Percentiles rank a stretch among this genome's conserved stretches.
phyloP scores from a whole-genome alignment of 2,329 filamentous ascomycete species.

The Fusarium decemcellulare region DNA sequence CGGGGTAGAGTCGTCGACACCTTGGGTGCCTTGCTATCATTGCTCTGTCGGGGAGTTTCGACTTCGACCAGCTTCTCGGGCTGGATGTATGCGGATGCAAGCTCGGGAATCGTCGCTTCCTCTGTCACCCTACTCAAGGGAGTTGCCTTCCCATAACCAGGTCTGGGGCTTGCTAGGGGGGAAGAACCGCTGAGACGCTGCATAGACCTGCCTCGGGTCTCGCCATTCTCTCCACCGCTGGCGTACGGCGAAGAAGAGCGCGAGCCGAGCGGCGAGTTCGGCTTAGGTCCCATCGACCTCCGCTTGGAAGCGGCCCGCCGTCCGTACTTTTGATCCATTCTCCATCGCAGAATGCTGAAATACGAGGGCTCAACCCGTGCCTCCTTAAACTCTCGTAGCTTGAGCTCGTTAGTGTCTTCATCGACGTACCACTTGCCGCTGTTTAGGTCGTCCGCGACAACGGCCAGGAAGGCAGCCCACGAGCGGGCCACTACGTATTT shows the following conservation, averaged over 20 bases:
- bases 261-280: conserved; percentile 62
- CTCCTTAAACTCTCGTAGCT: conserved; percentile 91
- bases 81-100: conserved; percentile 55
- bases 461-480: conserved; percentile 89
- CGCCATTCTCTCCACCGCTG: conserved; percentile 73
- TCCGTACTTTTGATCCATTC: conserved; percentile 95
- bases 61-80: conserved; percentile 69
- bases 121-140: conserved; percentile 83
- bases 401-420: conserved; percentile 92
- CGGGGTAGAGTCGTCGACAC: conserved; percentile 51
- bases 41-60: conserved; percentile 65
- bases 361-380: conserved; percentile 92
- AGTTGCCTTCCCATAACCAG: conserved; percentile 75
- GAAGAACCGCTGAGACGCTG: conserved; percentile 78
- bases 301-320: conserved; percentile 69
- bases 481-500: conserved; percentile 97
- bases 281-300: conserved; percentile 64
- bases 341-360: conserved; percentile 95
- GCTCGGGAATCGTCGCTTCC: conserved; percentile 66
- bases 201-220: conserved; percentile 78
- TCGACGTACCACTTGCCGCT: conserved; percentile 94
- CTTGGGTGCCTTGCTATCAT: conserved; percentile 55
- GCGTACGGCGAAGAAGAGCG: conserved; percentile 73
- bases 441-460: conserved; percentile 89
- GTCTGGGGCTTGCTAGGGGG: conserved; percentile 74